Conservation (phyloP, 352 stramenopile species). For the Phytopythium cucurbitacearum region DNA sequence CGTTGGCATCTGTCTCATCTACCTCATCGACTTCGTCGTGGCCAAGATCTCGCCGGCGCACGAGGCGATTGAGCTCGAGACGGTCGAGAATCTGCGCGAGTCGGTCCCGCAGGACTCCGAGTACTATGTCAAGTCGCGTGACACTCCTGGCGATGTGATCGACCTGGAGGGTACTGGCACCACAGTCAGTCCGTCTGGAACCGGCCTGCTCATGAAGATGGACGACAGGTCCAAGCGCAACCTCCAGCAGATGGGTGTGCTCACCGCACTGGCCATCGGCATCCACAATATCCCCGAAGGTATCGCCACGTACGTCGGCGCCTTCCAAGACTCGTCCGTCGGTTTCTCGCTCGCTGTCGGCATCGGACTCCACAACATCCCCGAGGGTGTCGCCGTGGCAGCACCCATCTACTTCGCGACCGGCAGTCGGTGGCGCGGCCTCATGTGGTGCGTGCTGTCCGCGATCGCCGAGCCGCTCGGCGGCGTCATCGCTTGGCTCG, state of each 20-base stretch:
- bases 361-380: slow-evolving; percentile 96
- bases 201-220: slow-evolving; percentile 22
- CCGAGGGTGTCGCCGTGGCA: slow-evolving; percentile 93
- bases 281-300: slow-evolving; percentile 97
- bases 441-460: slow-evolving; percentile 90
- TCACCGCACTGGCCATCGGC: slow-evolving; percentile 91
- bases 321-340: slow-evolving; percentile 83
- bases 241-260: slow-evolving; percentile 84
- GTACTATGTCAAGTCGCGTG: slow-evolving; percentile 10
- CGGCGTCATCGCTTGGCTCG: slow-evolving; percentile 82
- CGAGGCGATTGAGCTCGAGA: slow-evolving; percentile 19
- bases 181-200: slow-evolving; percentile 13
- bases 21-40: slow-evolving; percentile 31
- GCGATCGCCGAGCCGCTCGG: slow-evolving; percentile 89
- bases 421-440: slow-evolving; percentile 87
- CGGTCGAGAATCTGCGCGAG: slow-evolving; percentile 22
- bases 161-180: slow-evolving; percentile 11
- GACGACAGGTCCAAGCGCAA: slow-evolving; percentile 23
- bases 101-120: slow-evolving; percentile 11
- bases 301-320: slow-evolving; percentile 91
- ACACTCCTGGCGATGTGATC: slow-evolving; percentile 1
- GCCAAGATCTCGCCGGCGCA: slow-evolving; percentile 21
- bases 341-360: slow-evolving; percentile 88
- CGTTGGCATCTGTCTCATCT: slow-evolving; percentile 62
- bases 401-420: slow-evolving; percentile 97